phyloP scores from a whole-genome alignment of 2,329 filamentous ascomycete species.

The Graphiopsis chlorocephala region DNA sequence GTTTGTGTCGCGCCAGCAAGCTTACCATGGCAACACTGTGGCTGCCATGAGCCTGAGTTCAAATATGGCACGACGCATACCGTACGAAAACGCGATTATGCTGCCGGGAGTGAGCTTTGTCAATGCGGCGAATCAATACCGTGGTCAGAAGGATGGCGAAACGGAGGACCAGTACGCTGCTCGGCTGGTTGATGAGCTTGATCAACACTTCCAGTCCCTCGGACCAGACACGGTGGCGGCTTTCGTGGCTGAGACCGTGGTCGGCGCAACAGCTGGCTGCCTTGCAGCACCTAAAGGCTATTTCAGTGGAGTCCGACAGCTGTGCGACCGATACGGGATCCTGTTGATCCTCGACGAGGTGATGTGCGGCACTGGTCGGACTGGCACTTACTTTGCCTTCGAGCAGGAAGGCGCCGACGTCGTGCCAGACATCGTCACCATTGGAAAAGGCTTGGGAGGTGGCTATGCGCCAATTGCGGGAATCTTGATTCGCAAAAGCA shows the following conservation, averaged over 20 bases:
- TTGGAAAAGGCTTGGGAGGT: conserved; percentile 63
- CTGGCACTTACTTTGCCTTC: conserved; percentile 33
- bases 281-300: conserved; percentile 46
- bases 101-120: conserved; percentile 52
- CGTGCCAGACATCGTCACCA: conserved; percentile 60
- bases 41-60: conserved; percentile 62
- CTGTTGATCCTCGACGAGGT: conserved; percentile 53
- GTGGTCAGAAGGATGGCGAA: conserved; percentile 37
- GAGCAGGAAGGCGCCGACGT: conserved; percentile 34
- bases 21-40: conserved; percentile 67
- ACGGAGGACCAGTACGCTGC: conserved; percentile 41
- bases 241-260: conserved; percentile 52
- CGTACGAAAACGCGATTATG: conserved; percentile 56
- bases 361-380: conserved; percentile 28
- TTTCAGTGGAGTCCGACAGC: conserved; percentile 49
- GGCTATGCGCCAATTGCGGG: conserved; percentile 61
- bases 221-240: conserved; percentile 49
- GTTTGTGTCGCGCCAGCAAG: conserved; percentile 62
- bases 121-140: conserved; percentile 50
- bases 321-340: conserved; percentile 56
- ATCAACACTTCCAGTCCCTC: conserved; percentile 47
- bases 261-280: conserved; percentile 34
- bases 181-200: conserved; percentile 45
- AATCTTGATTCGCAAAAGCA: conserved; percentile 50
- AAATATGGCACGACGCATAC: conserved; percentile 55